A percentile compares a stretch with the other conserved stretches of the same genome.
phyloP scores from a whole-genome alignment of 352 stramenopile species.

The Pythium biforme region DNA sequence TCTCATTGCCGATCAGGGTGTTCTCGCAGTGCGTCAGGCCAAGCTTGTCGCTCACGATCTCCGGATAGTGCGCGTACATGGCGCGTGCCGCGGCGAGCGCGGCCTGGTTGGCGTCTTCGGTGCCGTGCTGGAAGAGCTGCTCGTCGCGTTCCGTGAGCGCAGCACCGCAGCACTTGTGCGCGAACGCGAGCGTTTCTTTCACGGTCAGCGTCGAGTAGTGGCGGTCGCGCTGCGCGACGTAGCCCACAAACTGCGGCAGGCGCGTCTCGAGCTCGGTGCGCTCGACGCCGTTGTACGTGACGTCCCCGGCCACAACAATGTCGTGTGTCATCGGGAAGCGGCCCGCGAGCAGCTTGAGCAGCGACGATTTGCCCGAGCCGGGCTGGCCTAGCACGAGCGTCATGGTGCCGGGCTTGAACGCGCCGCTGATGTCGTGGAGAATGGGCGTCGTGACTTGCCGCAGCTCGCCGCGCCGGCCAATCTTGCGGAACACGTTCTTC shows the following conservation, averaged over 20 bases:
- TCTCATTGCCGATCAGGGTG: slow-evolving; percentile 56
- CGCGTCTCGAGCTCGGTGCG: slow-evolving; percentile 30
- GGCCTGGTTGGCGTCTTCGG: slow-evolving; percentile 35
- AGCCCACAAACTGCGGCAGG: slow-evolving; percentile 44
- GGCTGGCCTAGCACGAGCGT: slow-evolving; percentile 55
- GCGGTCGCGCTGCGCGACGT: slow-evolving; percentile 45
- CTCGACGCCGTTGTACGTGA: slow-evolving; percentile 47
- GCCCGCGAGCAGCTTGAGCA: slow-evolving; percentile 52
- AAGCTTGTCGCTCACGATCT: slow-evolving; percentile 36
- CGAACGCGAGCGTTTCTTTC: slow-evolving; percentile 51
- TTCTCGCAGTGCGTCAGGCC: slow-evolving; percentile 36
- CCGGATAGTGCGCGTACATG: slow-evolving; percentile 39
- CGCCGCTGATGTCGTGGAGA: slow-evolving; percentile 30
- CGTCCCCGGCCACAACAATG: slow-evolving; percentile 38
- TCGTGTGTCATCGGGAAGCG: slow-evolving; percentile 43
- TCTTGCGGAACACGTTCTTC: not conserved
- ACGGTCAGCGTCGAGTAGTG: slow-evolving; percentile 48
- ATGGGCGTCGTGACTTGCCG: not conserved
- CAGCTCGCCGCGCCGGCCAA: too few relatives aligned
- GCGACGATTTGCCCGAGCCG: slow-evolving; percentile 45
- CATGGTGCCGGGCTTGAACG: slow-evolving; percentile 44
- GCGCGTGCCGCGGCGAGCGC: slow-evolving; percentile 35
- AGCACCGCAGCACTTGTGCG: slow-evolving; percentile 44
- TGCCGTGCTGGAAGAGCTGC: slow-evolving; percentile 31
- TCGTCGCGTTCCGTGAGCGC: slow-evolving; percentile 28